phyloP scores from a whole-genome alignment of 139 green algal species.

The Deuterostichococcus epilithicus region DNA sequence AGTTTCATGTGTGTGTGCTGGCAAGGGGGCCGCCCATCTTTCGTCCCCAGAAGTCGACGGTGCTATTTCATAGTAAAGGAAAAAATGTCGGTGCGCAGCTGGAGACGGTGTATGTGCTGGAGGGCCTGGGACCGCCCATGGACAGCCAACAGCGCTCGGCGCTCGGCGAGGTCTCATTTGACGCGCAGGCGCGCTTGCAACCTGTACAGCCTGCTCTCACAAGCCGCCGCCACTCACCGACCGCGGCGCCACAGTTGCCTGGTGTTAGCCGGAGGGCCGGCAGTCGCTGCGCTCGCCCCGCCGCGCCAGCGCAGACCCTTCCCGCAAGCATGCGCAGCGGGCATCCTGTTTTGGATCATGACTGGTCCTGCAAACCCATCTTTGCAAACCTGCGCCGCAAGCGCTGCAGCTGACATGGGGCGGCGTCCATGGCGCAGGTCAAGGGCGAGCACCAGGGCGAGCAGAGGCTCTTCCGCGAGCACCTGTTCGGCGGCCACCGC shows the following conservation, averaged over 20 bases:
- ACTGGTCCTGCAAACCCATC: background rate
- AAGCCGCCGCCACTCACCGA: background rate
- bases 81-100: no score
- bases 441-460: background rate
- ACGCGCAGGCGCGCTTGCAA: constrained; percentile 13
- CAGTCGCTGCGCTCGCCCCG: background rate
- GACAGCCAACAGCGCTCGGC: background rate
- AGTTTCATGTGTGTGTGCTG: no score
- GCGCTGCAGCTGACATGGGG: background rate
- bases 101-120: constrained; percentile 28
- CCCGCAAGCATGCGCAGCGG: background rate
- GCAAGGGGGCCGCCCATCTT: no score
- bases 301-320: background rate
- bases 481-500: background rate
- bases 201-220: background rate
- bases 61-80: no score
- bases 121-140: constrained; percentile 23
- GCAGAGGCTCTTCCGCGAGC: background rate
- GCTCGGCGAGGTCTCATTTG: constrained; percentile 5
- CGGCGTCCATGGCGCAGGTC: background rate
- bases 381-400: background rate
- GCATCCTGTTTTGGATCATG: background rate
- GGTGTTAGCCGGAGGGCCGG: background rate
- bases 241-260: background rate
- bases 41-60: no score